Evolutionary conservation across 345 rosid species (phyloP).

Genomic region (Eutrema japonicum): DNA sequence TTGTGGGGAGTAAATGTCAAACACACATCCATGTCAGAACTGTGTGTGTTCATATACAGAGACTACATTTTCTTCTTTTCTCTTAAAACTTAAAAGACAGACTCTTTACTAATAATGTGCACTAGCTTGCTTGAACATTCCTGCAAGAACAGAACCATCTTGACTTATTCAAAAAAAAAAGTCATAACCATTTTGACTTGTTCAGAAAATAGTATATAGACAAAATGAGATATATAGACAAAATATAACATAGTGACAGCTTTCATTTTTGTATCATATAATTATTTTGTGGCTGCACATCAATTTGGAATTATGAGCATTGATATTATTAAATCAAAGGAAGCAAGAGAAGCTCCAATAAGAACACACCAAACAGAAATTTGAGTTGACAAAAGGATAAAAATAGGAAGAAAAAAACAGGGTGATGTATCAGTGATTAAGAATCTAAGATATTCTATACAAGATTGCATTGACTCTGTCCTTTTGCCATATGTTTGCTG

Average conservation of each 20-base stretch:
- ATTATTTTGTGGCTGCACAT: background rate
- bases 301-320: background rate
- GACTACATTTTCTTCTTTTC: background rate
- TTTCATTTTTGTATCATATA: constrained; percentile 5
- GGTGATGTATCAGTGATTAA: constrained; percentile 19
- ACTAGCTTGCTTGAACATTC: background rate
- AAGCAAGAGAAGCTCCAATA: constrained; percentile 17
- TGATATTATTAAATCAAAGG: background rate
- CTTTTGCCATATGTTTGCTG: constrained; percentile 32
- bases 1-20: constrained; percentile 17
- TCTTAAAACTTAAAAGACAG: background rate
- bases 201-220: constrained; percentile 7
- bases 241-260: no score
- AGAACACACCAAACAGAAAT: constrained; percentile 17
- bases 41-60: background rate
- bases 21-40: constrained; percentile 3
- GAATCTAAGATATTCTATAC: background rate
- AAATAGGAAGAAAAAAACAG: background rate
- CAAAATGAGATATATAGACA: no score
- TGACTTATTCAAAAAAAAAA: constrained; percentile 22
- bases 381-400: constrained; percentile 16
- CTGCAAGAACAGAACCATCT: constrained; percentile 5
- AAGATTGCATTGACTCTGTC: constrained; percentile 18
- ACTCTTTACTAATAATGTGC: background rate
- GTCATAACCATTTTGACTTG: constrained; percentile 7